Conservation (phyloP, 1,284 basidiomycete species). For the Amylostereum areolatum region DNA sequence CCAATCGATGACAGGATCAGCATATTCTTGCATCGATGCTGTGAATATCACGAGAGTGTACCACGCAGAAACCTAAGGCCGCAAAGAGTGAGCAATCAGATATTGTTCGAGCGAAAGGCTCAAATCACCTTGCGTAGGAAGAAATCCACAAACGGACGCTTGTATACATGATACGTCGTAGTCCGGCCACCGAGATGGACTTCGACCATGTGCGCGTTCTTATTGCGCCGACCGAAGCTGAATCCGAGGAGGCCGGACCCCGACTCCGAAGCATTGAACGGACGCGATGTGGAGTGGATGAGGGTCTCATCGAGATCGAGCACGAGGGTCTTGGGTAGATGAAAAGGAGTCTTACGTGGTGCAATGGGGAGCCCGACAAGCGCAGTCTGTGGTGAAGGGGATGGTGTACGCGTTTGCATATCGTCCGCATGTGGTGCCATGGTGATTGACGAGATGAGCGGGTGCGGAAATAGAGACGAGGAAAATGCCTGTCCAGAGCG, state of each 20-base stretch:
- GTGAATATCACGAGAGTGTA: constrained; percentile 99
- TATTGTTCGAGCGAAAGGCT: constrained; percentile 3
- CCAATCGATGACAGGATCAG: constrained; percentile 99
- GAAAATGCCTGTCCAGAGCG: not conserved
- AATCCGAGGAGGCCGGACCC: constrained; percentile 61
- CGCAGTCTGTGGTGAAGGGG: constrained; percentile 28
- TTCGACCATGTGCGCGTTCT: constrained; percentile 88
- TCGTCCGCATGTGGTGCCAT: no score
- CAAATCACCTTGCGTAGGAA: constrained; percentile 83
- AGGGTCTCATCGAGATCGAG: constrained; percentile 97
- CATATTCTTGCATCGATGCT: constrained; percentile 98
- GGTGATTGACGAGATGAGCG: constrained; percentile 15
- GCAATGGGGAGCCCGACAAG: constrained; percentile 44
- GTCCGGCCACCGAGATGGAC: constrained; percentile 87
- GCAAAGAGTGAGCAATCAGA: not conserved
- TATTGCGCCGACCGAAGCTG: constrained; percentile 46
- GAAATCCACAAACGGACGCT: constrained; percentile 94
- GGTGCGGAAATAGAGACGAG: constrained; percentile 5
- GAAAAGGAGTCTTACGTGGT: constrained; percentile 63
- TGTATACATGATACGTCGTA: constrained; percentile 97
- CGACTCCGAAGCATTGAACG: constrained; percentile 44
- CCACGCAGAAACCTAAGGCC: constrained; percentile 88
- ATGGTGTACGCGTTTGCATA: constrained; percentile 18
- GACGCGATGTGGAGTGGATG: constrained; percentile 93
- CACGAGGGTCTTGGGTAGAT: constrained; percentile 85